Percentiles rank a stretch among this genome's conserved stretches.
Evolutionary conservation across 495 filamentous ascomycete genomes (phyloP).

Genomic region (Podospora bellae-mahoneyi): DNA sequence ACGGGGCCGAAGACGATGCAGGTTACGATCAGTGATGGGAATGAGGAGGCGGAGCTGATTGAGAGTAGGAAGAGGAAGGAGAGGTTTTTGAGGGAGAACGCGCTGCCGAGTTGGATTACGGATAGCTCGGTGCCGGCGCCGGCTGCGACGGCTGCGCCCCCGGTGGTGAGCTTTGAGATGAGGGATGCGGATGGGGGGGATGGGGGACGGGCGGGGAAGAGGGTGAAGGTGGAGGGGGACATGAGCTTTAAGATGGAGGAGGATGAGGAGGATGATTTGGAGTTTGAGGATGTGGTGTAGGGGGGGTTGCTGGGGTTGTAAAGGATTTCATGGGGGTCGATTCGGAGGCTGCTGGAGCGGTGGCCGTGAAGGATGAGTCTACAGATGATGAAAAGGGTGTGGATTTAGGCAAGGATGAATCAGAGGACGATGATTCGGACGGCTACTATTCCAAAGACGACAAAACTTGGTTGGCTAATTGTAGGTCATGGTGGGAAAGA

Average conservation of each 20-base stretch:
- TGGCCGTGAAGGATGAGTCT: too few relatives aligned
- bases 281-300: slow-evolving; percentile 61
- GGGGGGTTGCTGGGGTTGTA: too few relatives aligned
- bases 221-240: slow-evolving; percentile 40
- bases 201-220: slow-evolving; percentile 44
- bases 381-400: too few relatives aligned
- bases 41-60: slow-evolving; percentile 70
- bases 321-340: too few relatives aligned
- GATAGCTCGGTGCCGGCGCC: slow-evolving; percentile 67
- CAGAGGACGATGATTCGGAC: too few relatives aligned
- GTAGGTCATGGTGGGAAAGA: too few relatives aligned
- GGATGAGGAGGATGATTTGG: slow-evolving; percentile 57
- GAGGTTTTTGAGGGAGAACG: slow-evolving; percentile 74
- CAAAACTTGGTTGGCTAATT: too few relatives aligned
- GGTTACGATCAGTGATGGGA: slow-evolving; percentile 70
- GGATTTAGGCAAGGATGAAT: too few relatives aligned
- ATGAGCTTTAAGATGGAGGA: slow-evolving; percentile 55
- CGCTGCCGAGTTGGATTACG: slow-evolving; percentile 84
- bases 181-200: slow-evolving; percentile 29
- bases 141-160: slow-evolving; percentile 16
- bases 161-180: slow-evolving; percentile 12
- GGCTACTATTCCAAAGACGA: too few relatives aligned
- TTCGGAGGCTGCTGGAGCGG: too few relatives aligned
- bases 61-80: slow-evolving; percentile 72
- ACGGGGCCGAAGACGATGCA: slow-evolving; percentile 68